These are phyloP conservation scores for Entamoeba histolytica DNA, from an alignment of 208 protist genomes.

Conservation along the genomic window DNA sequence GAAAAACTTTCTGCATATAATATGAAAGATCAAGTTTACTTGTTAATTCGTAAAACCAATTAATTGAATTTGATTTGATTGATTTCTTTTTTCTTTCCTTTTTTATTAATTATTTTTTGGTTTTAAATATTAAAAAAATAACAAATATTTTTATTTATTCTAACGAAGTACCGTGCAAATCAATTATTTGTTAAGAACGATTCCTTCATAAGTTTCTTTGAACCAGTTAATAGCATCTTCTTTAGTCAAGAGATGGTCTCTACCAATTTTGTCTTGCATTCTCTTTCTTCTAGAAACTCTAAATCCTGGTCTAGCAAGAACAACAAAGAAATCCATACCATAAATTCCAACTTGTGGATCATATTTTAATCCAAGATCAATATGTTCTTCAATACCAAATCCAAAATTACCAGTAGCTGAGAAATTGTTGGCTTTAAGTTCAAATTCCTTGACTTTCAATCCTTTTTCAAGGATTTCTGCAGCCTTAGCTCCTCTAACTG, in stretches of 20 bases:
- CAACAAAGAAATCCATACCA: conserved; percentile 85
- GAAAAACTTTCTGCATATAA: not conserved
- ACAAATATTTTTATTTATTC: no score
- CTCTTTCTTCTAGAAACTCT: conserved; percentile 56
- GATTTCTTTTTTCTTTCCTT: not conserved
- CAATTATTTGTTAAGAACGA: not conserved
- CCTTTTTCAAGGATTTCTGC: conserved; percentile 89
- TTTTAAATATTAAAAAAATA: no score
- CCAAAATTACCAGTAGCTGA: conserved; percentile 87
- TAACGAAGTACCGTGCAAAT: not conserved
- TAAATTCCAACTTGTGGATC: conserved; percentile 93
- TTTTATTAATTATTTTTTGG: not conserved
- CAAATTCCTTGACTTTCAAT: conserved; percentile 95
- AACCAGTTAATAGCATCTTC: conserved; percentile 95
- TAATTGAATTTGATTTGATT: not conserved
- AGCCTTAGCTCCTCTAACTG: conserved; percentile 93
- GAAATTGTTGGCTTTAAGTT: conserved; percentile 82
- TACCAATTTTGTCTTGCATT: conserved; percentile 52
- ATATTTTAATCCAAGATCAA: conserved; percentile 99
- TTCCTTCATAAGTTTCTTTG: conserved; percentile 80
- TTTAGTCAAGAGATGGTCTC: conserved; percentile 70
- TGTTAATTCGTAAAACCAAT: not conserved
- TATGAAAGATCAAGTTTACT: not conserved
- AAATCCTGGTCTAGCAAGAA: conserved; percentile 75
- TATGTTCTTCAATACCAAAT: conserved; percentile 99